These are phyloP conservation scores for Trichosporon coremiiforme DNA, from an alignment of 1,284 basidiomycete genomes.

Conservation along the genomic window DNA sequence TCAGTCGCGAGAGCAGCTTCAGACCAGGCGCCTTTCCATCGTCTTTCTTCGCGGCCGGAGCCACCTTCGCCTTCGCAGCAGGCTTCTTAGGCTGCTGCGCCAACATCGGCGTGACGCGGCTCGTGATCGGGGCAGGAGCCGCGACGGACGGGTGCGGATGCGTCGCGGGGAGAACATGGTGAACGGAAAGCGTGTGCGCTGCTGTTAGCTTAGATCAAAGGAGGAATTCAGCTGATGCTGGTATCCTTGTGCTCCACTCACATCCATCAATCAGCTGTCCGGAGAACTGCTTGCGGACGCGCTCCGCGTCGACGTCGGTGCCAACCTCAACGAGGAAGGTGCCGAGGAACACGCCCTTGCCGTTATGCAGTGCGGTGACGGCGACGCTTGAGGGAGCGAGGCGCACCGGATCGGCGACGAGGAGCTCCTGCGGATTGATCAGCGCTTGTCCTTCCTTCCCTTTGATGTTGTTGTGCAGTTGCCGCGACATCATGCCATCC, in stretches of 20 bases:
- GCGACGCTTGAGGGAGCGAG: conserved; percentile 36
- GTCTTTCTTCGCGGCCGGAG: conserved; percentile 19
- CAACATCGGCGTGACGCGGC: conserved; percentile 21
- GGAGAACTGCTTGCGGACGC: conserved; percentile 42
- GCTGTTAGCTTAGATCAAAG: conserved; percentile 17
- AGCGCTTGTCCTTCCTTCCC: not conserved
- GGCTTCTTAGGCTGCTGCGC: conserved; percentile 23
- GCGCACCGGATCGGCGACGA: conserved; percentile 38
- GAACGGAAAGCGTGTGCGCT: conserved; percentile 46
- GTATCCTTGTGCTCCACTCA: conserved; percentile 30
- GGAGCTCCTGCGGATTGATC: conserved; percentile 38
- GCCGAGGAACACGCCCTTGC: conserved; percentile 39
- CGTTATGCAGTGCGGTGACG: conserved; percentile 39
- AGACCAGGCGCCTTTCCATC: conserved; percentile 43
- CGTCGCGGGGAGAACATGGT: conserved; percentile 45
- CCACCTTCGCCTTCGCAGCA: conserved; percentile 43
- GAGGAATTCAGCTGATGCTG: too few relatives aligned
- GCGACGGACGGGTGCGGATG: conserved; percentile 34
- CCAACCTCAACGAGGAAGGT: conserved; percentile 44
- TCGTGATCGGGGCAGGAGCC: conserved; percentile 23
- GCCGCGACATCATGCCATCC: not conserved
- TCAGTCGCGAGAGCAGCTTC: conserved; percentile 41
- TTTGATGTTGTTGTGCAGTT: not conserved
- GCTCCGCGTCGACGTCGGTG: conserved; percentile 45
- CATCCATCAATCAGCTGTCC: conserved; percentile 50